Evolutionary conservation across 805 yeast species (phyloP).

Genomic region (Priceomyces fermenticarens): DNA sequence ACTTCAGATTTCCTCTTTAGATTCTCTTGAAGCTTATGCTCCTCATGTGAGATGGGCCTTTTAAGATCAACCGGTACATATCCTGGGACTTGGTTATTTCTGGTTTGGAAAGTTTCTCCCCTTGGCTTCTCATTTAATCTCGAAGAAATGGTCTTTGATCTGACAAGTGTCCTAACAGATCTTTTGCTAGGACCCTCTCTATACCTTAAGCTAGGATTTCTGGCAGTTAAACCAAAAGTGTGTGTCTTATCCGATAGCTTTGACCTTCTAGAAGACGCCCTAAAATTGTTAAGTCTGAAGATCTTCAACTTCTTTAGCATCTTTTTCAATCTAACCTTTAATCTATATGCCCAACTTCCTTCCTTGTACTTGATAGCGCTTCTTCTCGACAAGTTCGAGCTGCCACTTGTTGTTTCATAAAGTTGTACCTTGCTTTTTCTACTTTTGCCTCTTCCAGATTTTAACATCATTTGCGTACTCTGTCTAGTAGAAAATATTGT

Average conservation of each 20-base stretch:
- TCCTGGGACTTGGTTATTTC: no score
- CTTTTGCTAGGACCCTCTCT: conserved; percentile 14
- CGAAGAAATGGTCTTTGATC: conserved; percentile 1
- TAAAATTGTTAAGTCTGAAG: conserved; percentile 18
- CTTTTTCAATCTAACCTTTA: conserved; percentile 24
- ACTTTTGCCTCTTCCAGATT: background rate
- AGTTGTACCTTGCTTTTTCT: conserved; percentile 1
- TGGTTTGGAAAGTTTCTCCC: no score
- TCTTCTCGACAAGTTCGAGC: conserved; percentile 19
- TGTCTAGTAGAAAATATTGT: conserved; percentile 42
- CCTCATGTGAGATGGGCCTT: no score
- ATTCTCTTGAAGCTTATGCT: no score
- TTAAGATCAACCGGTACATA: no score
- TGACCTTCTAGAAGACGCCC: conserved; percentile 23
- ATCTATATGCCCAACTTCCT: conserved; percentile 32
- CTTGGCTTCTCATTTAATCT: background rate
- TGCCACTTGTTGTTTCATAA: conserved; percentile 7
- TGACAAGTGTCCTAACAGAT: conserved; percentile 4
- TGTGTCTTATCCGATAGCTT: conserved; percentile 8
- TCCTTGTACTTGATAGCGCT: conserved; percentile 33
- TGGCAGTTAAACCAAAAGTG: conserved; percentile 4
- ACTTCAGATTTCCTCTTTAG: no score
- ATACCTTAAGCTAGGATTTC: conserved; percentile 14
- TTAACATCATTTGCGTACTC: conserved; percentile 9
- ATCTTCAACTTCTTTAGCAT: conserved; percentile 19